phyloP scores from a whole-genome alignment of 805 yeast genomes.

The Candida berthetii region DNA sequence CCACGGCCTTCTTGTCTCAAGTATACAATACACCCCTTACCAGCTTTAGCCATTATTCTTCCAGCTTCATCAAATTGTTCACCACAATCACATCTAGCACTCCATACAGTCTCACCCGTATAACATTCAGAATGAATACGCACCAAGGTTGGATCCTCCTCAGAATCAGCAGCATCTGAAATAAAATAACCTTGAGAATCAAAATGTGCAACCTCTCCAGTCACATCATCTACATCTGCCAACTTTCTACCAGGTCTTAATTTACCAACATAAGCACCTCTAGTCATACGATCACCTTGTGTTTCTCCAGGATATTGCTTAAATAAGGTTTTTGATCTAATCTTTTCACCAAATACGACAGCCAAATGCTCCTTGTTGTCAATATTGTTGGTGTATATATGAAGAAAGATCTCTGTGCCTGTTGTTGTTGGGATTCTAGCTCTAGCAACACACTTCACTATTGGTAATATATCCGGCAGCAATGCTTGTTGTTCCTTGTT shows the following conservation, averaged over 20 bases:
- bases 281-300: constrained; percentile 92
- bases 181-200: constrained; percentile 33
- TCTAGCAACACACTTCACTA: constrained; percentile 82
- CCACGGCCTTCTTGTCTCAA: constrained; percentile 98
- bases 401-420: constrained; percentile 91
- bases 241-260: constrained; percentile 76
- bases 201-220: constrained; percentile 32
- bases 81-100: constrained; percentile 98
- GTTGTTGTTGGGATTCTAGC: constrained; percentile 96
- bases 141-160: constrained; percentile 51
- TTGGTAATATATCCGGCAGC: constrained; percentile 56
- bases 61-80: constrained; percentile 99
- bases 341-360: constrained; percentile 91
- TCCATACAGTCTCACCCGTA: constrained; percentile 99
- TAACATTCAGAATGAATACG: constrained; percentile 97
- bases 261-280: constrained; percentile 95
- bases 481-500: constrained; percentile 25
- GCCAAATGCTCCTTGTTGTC: constrained; percentile 96
- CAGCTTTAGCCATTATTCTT: constrained; percentile 77
- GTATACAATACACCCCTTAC: constrained; percentile 93
- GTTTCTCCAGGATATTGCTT: constrained; percentile 60
- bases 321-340: constrained; percentile 72
- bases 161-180: constrained; percentile 10
- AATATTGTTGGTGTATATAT: constrained; percentile 76
- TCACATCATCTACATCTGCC: constrained; percentile 56